A percentile compares a stretch with the other conserved stretches of the same genome.
Conservation (phyloP, 2,329 filamentous ascomycete genomes). For the Epichloe amarillans region DNA sequence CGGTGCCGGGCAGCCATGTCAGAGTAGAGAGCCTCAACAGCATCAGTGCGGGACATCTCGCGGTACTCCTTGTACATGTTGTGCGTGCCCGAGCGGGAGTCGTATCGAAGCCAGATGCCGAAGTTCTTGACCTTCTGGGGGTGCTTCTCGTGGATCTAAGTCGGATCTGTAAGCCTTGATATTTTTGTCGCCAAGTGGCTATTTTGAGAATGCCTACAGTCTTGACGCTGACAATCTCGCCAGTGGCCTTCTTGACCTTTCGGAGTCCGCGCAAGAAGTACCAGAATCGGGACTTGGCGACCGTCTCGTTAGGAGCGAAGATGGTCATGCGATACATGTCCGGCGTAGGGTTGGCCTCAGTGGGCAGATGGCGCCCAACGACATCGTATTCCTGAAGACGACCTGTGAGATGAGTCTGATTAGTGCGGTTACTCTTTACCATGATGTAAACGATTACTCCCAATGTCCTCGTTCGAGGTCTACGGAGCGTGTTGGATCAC, state of each 20-base stretch:
- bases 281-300: slow-evolving; percentile 99
- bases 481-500: not conserved
- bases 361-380: slow-evolving; percentile 98
- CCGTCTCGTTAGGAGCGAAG: slow-evolving; percentile 93
- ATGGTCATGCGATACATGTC: slow-evolving; percentile 99
- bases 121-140: slow-evolving; percentile 99
- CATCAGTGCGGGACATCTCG: slow-evolving; percentile 91
- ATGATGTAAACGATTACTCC: no score
- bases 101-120: slow-evolving; percentile 99
- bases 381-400: slow-evolving; percentile 99
- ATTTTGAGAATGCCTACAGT: slow-evolving; percentile 42
- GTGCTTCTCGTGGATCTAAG: slow-evolving; percentile 93
- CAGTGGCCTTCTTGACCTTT: slow-evolving; percentile 99
- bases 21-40: slow-evolving; percentile 94
- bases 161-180: slow-evolving; percentile 5
- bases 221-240: slow-evolving; percentile 97
- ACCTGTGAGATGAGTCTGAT: slow-evolving; percentile 42
- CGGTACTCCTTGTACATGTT: slow-evolving; percentile 99
- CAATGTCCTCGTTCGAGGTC: not conserved
- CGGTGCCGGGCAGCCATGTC: slow-evolving; percentile 98
- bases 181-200: not conserved
- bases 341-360: slow-evolving; percentile 90
- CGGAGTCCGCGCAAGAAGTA: slow-evolving; percentile 98
- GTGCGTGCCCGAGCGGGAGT: slow-evolving; percentile 98
- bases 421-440: not conserved